Evolutionary conservation across 2,329 filamentous ascomycete genomes (phyloP), one percentile per base, ranked within the genome.

Genomic region (Dendrostoma leiphaemia): DNA sequence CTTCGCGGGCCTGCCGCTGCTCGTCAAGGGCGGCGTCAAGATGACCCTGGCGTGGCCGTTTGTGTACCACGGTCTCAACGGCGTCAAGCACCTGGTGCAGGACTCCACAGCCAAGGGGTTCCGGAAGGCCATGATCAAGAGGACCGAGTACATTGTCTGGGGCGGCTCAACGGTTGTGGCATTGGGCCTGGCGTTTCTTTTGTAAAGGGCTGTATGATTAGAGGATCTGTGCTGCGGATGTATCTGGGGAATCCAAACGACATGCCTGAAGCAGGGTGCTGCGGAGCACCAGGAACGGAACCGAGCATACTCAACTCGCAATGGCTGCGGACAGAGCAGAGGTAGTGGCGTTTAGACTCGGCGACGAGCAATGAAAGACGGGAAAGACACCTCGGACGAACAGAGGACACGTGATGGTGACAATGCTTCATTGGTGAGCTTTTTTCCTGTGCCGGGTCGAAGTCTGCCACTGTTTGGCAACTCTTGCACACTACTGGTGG

Each of bases 41-140:
- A 74, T 82, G 64, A 61, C 73, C 24, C 65, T 80, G 43, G 78
- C 78, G 53, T 85, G 82, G 77, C 82, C 82, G n/a, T 82, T 85
- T 53, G 69, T 74, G 52, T 84, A 77, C 72, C 82, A 85, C 73
- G 67, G 71, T 59, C 61, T 81, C 68, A 83, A 80, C 70, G 82
- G 82, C 57, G 63, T 77, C 52, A 74, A 80, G 62, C 82, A 85
- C 60, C 67, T 84, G 40, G 63, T 74, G 44, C 82, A 78, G 66
- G 82, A 85, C 59, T 48, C 38, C 38, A 52, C 77, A 7, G 75
- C 73, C 40, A 67, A 71, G 60, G 81, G 80, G 29, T 84, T 81
- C 64, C 62, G 70, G 57, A 79, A 77, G 73, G 50, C 68, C 1
- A 67, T 71, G 15, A 77, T 84, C 59, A 63, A 71, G 61, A 70